Evolutionary conservation across 1,139 yeast genomes (phyloP).

Genomic region (Ashbya aceris): DNA sequence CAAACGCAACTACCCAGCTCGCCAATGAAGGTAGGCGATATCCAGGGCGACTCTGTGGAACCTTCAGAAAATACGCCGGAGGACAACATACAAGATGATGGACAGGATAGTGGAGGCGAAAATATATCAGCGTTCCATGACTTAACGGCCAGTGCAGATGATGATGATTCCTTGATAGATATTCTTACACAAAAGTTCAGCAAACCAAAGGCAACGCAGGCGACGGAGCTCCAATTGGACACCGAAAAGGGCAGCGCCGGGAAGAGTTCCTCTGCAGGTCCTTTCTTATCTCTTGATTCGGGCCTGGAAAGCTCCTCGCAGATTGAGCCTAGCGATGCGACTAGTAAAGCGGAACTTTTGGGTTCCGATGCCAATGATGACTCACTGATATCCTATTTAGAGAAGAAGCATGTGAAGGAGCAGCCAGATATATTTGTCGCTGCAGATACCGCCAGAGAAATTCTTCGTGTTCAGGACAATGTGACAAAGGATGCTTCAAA

Average conservation of each 20-base stretch:
- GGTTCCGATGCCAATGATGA: slow-evolving; percentile 9
- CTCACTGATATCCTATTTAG: slow-evolving; percentile 8
- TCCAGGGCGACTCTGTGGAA: background rate
- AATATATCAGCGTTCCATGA: background rate
- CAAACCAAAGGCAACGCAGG: slow-evolving; percentile 3
- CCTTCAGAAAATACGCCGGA: background rate
- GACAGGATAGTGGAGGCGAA: background rate
- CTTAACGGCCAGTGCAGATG: slow-evolving; percentile 9
- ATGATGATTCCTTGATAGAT: slow-evolving; percentile 22
- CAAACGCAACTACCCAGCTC: slow-evolving; percentile 17
- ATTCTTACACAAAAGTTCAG: slow-evolving; percentile 17
- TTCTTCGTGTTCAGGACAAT: slow-evolving; percentile 4
- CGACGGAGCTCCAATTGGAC: background rate
- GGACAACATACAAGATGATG: background rate
- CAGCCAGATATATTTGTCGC: background rate
- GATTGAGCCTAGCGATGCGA: background rate
- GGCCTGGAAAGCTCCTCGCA: background rate
- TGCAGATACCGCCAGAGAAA: background rate
- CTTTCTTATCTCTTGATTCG: background rate
- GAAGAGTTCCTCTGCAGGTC: background rate
- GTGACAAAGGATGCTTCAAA: background rate
- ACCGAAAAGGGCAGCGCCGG: background rate
- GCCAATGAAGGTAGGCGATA: slow-evolving; percentile 6
- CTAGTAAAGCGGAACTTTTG: background rate
- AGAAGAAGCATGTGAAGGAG: slow-evolving; percentile 4